Base-by-base conservation (phyloP, 2,329 filamentous ascomycete species). In the Pseudocercospora pini-densiflorae region DNA sequence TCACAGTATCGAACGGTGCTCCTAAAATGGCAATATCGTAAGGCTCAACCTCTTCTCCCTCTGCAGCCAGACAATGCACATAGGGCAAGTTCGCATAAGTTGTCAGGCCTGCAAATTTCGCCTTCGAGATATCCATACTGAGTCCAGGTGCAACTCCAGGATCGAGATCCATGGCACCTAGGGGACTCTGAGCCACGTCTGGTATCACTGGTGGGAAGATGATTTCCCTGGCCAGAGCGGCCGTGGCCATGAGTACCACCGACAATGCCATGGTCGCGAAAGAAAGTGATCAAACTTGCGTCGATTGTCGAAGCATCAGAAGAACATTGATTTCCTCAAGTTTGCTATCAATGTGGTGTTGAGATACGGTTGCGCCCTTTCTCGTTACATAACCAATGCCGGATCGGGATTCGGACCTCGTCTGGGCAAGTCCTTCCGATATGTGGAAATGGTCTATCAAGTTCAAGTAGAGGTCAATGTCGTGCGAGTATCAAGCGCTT, bases 1-100 rank as follows among this genome's bases (percentile, higher is more conserved):
- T 55, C 53, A 84, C 81, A 5, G 82, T 84, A 70, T 85, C 83
- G 67, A 84, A 85, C 0, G 82, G 81, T 14, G 83, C 83, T 7
- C 83, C 83, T 1, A 85, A 57, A 43, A 84, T 79, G 2, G 81
- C 83, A 69, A 85, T 84, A 68, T 85, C 83, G 68, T 81, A 85
- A 24, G 73, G 74, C 47, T 81, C 80, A 5, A 81, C 73, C 6
- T 80, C 73, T 19, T 80, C 74, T 14, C 69, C 67, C 12, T 72
- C 65, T 31, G 65, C 66, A 7, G 70, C 75, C 14, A 84, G 71
- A 70, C 83, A 84, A 69, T 83, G 80, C 14, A 84, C 81, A 68
- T 84, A 83, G 0, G 81, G 82, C 16, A 84, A 59, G 71, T 83
- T 83, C 1, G 81, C 82, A 72, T 80, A 84, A 8, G 83, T 84